phyloP scores from a whole-genome alignment of 371 early-diverging fungal species.

The Choanephora cucurbitarum region DNA sequence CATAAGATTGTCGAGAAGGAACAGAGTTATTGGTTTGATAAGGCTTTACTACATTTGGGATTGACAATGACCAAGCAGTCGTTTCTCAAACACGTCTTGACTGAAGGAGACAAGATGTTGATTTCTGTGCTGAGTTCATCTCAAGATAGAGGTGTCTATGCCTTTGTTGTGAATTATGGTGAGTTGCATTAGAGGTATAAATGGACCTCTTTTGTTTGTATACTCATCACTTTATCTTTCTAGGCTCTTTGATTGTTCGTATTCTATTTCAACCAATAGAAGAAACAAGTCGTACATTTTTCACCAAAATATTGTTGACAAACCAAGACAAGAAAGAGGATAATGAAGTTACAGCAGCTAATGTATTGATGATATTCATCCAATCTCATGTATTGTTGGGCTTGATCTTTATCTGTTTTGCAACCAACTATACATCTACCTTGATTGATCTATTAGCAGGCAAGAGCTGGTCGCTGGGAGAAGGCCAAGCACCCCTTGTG shows the following conservation, averaged over 20 bases:
- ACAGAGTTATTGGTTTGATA: constrained; percentile 61
- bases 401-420: constrained; percentile 80
- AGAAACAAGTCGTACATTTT: constrained; percentile 84
- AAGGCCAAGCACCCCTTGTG: constrained; percentile 52
- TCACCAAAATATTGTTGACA: constrained; percentile 60
- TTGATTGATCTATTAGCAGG: constrained; percentile 76
- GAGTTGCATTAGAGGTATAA: too few relatives aligned
- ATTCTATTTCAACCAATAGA: constrained; percentile 94
- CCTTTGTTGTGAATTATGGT: constrained; percentile 87
- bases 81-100: constrained; percentile 86
- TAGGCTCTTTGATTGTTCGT: constrained; percentile 87
- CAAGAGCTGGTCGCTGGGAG: constrained; percentile 56
- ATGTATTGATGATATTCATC: constrained; percentile 65
- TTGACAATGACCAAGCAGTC: constrained; percentile 84
- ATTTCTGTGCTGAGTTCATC: constrained; percentile 63
- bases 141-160: constrained; percentile 80
- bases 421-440: constrained; percentile 77
- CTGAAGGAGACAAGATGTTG: constrained; percentile 94
- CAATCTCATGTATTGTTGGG: constrained; percentile 81
- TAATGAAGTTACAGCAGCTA: constrained; percentile 36
- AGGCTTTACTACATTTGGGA: constrained; percentile 60
- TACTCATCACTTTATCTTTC: too few relatives aligned
- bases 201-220: neutral
- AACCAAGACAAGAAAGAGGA: constrained; percentile 4
- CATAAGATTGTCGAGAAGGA: constrained; percentile 33